Evolutionary conservation across 257 asterid genomes (phyloP).

Genomic region (Forsythia viridissima): DNA sequence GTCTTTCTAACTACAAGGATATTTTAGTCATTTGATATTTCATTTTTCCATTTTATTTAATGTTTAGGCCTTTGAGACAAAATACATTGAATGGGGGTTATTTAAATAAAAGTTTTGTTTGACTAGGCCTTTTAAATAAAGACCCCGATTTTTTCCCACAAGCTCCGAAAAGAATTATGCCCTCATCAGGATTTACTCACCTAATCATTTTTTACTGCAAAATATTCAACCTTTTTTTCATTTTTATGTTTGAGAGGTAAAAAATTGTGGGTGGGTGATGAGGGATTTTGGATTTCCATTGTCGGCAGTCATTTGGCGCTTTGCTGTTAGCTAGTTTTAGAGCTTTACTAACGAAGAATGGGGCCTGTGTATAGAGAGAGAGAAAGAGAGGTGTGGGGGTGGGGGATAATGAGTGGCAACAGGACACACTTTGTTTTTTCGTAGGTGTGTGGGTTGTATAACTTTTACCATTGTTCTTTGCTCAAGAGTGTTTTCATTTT

Average conservation of each 20-base stretch:
- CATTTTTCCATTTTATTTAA: too few relatives aligned
- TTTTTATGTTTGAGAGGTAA: slow-evolving; percentile 27
- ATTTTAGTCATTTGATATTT: too few relatives aligned
- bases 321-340: slow-evolving; percentile 17
- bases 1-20: too few relatives aligned
- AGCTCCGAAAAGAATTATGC: slow-evolving; percentile 78
- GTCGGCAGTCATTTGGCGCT: slow-evolving; percentile 11
- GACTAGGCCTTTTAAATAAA: too few relatives aligned
- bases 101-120: too few relatives aligned
- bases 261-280: slow-evolving; percentile 27
- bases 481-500: neutral
- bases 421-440: slow-evolving; percentile 3
- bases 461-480: neutral
- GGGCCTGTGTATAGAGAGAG: slow-evolving; percentile 37
- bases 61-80: too few relatives aligned
- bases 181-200: slow-evolving; percentile 58
- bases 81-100: too few relatives aligned
- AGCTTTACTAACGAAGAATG: slow-evolving; percentile 26
- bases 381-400: neutral
- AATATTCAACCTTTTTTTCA: neutral
- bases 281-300: slow-evolving; percentile 27
- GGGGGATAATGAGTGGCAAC: neutral
- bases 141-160: slow-evolving; percentile 86
- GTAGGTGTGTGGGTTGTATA: neutral
- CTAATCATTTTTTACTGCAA: slow-evolving; percentile 23